Base-by-base conservation (phyloP, 1,139 yeast species). In the Magnusiomyces ingens region DNA sequence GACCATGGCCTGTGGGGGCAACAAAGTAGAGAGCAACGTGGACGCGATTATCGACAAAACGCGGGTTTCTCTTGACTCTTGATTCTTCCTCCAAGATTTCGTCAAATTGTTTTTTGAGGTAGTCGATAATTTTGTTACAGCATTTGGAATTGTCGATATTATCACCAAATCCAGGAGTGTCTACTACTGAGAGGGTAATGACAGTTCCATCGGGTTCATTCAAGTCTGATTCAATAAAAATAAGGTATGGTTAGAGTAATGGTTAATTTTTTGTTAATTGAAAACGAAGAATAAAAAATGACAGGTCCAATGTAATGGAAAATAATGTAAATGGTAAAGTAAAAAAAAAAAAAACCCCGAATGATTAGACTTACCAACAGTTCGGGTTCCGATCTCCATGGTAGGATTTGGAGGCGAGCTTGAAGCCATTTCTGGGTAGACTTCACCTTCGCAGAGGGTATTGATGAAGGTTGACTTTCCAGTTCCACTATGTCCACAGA, bases 71-170 rank as follows among this genome's bases (percentile, higher is more conserved):
- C 71, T 87, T 83, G 60, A 93, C 88, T 59, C 95, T 79, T 17
- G 95, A 84, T 68, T 93, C 98, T 69, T 93, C 98, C 13, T 88
- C 84, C 60, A 93, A 77, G 43, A 91, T 94, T 62, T 86, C 89
- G 69, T 93, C 99, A 68, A 87, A 91, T 69, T 91, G 97, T 66
- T 84, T 88, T 65, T 87, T 93, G 60, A 93, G 74, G 67, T 83
- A 91, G 57, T 79, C 80, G 53, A 84, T 82, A 57, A 93, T 83
- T 59, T 85, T 85, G 40, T 75, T 75, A 64, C 87, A 85, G 66
- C 64, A 77, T 60, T 84, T 84, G 45, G 79, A 73, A 71, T 82
- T 84, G 62, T 81, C 81, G 63, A 85, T 75, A 58, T 76, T 78
- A 61, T 84, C 87, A 57, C 95, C 95, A 72, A 86, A 88, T 38